Evolutionary conservation across 2,329 filamentous ascomycete genomes (phyloP).

Genomic region (Alternaria rosae): DNA sequence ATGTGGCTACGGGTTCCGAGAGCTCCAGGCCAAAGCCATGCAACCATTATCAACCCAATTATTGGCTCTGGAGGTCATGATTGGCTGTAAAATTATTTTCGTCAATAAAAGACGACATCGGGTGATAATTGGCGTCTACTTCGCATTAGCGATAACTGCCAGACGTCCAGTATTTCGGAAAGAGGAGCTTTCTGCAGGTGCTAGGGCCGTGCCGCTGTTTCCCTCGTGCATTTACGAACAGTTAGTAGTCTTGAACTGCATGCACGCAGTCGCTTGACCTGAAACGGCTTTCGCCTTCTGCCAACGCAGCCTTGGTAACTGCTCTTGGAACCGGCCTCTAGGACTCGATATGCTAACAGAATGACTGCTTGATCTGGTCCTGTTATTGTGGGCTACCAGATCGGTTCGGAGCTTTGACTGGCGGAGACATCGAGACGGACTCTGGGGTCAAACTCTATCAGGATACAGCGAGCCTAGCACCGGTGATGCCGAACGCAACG

Average conservation of each 20-base stretch:
- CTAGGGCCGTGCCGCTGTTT: constrained; percentile 22
- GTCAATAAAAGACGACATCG: constrained; percentile 13
- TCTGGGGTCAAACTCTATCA: constrained; percentile 15
- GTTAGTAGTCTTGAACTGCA: constrained; percentile 12
- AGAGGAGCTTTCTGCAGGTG: constrained; percentile 24
- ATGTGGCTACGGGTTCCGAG: constrained; percentile 21
- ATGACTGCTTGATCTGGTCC: background rate
- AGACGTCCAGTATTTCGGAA: constrained; percentile 27
- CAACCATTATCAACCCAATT: constrained; percentile 22
- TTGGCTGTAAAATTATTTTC: constrained; percentile 23
- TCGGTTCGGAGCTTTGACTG: constrained; percentile 23
- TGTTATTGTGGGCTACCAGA: background rate
- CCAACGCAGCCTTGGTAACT: constrained; percentile 11
- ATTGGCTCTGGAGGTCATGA: constrained; percentile 11
- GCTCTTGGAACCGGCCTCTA: background rate
- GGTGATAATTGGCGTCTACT: constrained; percentile 18
- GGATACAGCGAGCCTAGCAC: constrained; percentile 4
- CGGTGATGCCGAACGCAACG: constrained; percentile 20
- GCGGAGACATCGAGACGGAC: constrained; percentile 11
- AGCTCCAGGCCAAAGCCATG: constrained; percentile 14
- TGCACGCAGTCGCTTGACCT: constrained; percentile 19
- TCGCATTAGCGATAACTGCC: constrained; percentile 33
- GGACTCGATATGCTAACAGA: background rate
- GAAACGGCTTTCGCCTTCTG: constrained; percentile 14
- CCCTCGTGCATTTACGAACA: constrained; percentile 11